Conservation (phyloP, 257 asterid species). For the Primulina tabacum region DNA sequence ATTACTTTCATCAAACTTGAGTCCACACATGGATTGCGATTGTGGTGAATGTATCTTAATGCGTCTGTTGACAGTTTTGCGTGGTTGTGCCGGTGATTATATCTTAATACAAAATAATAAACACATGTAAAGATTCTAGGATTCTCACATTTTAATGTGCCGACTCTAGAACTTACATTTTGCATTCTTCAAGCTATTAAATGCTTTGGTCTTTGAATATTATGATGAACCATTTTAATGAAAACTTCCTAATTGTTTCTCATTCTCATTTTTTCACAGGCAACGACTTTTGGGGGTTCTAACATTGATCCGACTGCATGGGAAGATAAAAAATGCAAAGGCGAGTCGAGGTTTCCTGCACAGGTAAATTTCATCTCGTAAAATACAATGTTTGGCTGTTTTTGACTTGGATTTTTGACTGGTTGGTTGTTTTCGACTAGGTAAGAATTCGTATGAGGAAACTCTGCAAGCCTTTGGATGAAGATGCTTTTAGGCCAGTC, state of each 20-base stretch:
- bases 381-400: not conserved
- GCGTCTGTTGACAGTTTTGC: not conserved
- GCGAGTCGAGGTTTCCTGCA: conserved; percentile 97
- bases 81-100: not conserved
- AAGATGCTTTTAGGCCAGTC: conserved; percentile 93
- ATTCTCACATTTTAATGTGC: not conserved
- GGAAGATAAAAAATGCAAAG: conserved; percentile 98
- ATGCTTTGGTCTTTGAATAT: not conserved
- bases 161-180: not conserved
- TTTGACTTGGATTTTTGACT: conserved; percentile 16
- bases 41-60: not conserved
- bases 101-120: not conserved
- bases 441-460: conserved; percentile 78
- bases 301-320: conserved; percentile 99
- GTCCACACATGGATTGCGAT: not conserved
- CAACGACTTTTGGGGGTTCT: conserved; percentile 82
- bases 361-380: conserved; percentile 50
- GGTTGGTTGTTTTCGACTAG: conserved; percentile 34
- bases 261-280: conserved; percentile 39
- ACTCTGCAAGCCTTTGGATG: conserved; percentile 81
- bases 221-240: not conserved
- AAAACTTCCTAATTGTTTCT: conserved; percentile 7
- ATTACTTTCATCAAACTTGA: not conserved
- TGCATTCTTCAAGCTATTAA: conserved; percentile 5
- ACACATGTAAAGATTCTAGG: not conserved